phyloP scores from a whole-genome alignment of 2,329 filamentous ascomycete species.

The Tolypocladium sp. region DNA sequence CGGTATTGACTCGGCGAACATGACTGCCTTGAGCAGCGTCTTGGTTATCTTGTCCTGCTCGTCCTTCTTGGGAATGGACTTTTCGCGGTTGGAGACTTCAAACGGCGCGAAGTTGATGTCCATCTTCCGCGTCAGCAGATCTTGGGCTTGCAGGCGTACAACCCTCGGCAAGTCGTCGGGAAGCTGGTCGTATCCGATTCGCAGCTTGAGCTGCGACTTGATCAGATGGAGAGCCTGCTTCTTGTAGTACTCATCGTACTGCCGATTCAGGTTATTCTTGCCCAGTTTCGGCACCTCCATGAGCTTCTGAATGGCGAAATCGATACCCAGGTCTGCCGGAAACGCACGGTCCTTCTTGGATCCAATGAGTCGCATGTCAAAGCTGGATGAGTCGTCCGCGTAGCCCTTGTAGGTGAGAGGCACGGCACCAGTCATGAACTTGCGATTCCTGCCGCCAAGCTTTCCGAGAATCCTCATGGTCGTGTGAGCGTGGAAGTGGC shows the following conservation, averaged over 20 bases:
- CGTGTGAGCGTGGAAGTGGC: conserved; percentile 94
- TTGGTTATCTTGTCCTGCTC: conserved; percentile 75
- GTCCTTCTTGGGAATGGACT: conserved; percentile 79
- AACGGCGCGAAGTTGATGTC: conserved; percentile 63
- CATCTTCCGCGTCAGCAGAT: conserved; percentile 64
- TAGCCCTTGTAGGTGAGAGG: conserved; percentile 76
- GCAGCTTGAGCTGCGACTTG: conserved; percentile 79
- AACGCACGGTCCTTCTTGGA: conserved; percentile 85
- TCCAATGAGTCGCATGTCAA: conserved; percentile 82
- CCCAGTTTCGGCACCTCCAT: conserved; percentile 65
- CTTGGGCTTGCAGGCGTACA: conserved; percentile 81
- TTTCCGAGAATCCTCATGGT: conserved; percentile 97
- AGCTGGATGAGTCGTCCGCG: conserved; percentile 78
- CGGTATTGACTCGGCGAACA: conserved; percentile 75
- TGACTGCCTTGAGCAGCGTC: conserved; percentile 79
- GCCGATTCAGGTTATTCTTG: conserved; percentile 45
- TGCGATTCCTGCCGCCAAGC: conserved; percentile 86
- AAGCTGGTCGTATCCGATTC: conserved; percentile 77
- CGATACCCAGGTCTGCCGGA: conserved; percentile 75
- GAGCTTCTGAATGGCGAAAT: conserved; percentile 80
- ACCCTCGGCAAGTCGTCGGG: conserved; percentile 83
- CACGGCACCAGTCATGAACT: conserved; percentile 85
- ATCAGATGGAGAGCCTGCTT: conserved; percentile 84
- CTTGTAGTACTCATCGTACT: conserved; percentile 78
- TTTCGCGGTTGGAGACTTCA: conserved; percentile 66